Evolutionary conservation across 352 stramenopile species (phyloP), one percentile per base, ranked within the genome.

Genomic region (Elongisporangium prolatum): DNA sequence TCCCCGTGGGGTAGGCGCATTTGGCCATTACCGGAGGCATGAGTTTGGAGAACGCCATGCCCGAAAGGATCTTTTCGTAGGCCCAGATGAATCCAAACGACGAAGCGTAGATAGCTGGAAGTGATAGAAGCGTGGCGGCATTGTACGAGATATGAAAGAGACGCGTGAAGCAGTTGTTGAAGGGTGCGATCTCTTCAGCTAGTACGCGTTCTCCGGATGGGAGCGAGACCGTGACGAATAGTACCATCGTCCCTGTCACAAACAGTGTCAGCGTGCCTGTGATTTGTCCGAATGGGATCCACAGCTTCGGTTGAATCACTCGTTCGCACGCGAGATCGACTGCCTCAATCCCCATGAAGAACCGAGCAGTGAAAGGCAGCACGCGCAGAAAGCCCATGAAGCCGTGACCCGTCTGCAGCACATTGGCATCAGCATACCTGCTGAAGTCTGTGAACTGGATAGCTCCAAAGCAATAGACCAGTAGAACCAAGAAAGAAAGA

Each of bases 331-430:
- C 54, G 44, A 77, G 61, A 0, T 56, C 63, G 14, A 80, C 52
- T 21, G 66, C 56, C 55, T 87, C 76, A 14, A 84, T 67, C 0
- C 72, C 72, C 2, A 85, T 72, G 44, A 80, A 85, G 18, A 82
- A 75, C 72, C 76, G 77, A 2, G 65, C 64, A 20, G 63, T 68
- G 9, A 75, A 48, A 52, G 73, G 71, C 3, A 81, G 54, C 1
- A 50, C 51, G n/a, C 69, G 69, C 59, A 75, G 67, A 54, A 81
- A 78, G 0, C 61, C 71, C 5, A 47, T 5, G 24, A 75, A 67
- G 21, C 48, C 59, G 21, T 63, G 54, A 14, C 63, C 63, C 11
- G 69, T 60, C 2, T 60, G 34, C 18, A 72, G 21, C 7, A 61
- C 14, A 40, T 40, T 40, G 8, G 5, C 28, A 48, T 72, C 67